A percentile compares a stretch with the other conserved stretches of the same genome.
Conservation (phyloP, 352 stramenopile species). For the Globisporangium yorkense region DNA sequence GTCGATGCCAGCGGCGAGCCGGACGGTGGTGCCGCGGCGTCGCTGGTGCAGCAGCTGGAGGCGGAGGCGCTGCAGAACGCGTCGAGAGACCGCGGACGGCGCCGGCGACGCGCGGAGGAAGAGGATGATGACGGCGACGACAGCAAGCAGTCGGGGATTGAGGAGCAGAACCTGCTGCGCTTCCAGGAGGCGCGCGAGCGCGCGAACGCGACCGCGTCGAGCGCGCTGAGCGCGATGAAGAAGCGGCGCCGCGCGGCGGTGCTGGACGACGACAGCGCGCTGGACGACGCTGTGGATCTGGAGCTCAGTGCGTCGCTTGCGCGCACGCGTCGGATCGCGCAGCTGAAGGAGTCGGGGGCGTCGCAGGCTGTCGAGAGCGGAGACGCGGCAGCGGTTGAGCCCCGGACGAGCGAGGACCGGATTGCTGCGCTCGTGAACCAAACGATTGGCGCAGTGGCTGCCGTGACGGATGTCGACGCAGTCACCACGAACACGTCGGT, state of each 20-base stretch:
- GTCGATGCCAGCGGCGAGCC: constrained; percentile 1
- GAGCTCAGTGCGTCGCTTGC: constrained; percentile 77
- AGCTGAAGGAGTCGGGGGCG: constrained; percentile 21
- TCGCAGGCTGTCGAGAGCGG: background rate
- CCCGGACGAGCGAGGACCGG: constrained; percentile 37
- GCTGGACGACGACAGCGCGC: constrained; percentile 30
- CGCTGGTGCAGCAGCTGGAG: constrained; percentile 62
- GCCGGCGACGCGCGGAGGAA: constrained; percentile 24
- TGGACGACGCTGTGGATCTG: constrained; percentile 57
- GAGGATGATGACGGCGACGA: constrained; percentile 29
- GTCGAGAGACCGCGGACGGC: constrained; percentile 52
- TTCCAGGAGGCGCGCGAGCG: constrained; percentile 73
- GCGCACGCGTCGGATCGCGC: constrained; percentile 48
- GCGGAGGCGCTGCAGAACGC: constrained; percentile 34
- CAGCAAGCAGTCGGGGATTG: constrained; percentile 17
- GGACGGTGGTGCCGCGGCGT: constrained; percentile 15
- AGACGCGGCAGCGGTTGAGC: too few species aligned
- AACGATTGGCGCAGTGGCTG: constrained; percentile 23
- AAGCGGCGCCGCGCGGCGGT: constrained; percentile 31
- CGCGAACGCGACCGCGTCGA: constrained; percentile 40
- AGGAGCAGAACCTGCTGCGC: constrained; percentile 41
- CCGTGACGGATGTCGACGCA: constrained; percentile 12
- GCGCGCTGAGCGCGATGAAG: constrained; percentile 31
- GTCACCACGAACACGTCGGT: background rate
- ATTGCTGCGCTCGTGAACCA: constrained; percentile 54